Percentiles rank a stretch among this genome's conserved stretches.
Conservation (phyloP, 192 early-diverging fungal genomes). For the Coemansia erecta region DNA sequence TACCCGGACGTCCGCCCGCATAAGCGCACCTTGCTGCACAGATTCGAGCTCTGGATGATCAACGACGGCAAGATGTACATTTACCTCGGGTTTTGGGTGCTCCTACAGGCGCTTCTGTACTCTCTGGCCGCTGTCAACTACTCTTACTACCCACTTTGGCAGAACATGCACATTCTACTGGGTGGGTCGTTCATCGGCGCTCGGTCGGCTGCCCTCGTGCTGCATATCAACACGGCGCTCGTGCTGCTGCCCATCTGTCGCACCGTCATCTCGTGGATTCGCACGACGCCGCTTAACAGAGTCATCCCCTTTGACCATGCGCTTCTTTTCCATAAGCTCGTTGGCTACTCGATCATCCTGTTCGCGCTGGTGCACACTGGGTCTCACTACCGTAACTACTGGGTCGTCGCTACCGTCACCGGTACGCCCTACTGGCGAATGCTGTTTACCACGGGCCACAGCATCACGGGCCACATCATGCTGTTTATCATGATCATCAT, state of each 20-base stretch:
- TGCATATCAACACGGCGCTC: constrained; percentile 78
- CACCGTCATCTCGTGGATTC: constrained; percentile 72
- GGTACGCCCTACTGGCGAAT: constrained; percentile 48
- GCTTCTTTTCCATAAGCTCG: constrained; percentile 75
- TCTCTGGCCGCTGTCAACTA: constrained; percentile 63
- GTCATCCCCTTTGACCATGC: constrained; percentile 84
- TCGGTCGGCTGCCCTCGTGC: constrained; percentile 61
- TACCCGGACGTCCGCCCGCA: constrained; percentile 37
- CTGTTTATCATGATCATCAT: constrained; percentile 71
- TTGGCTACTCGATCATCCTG: constrained; percentile 75
- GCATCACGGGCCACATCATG: constrained; percentile 79
- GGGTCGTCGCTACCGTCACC: constrained; percentile 29
- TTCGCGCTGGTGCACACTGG: constrained; percentile 71
- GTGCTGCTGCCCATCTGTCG: constrained; percentile 81
- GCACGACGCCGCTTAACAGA: constrained; percentile 71
- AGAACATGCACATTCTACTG: constrained; percentile 47
- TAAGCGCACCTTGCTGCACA: constrained; percentile 37
- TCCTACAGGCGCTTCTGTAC: constrained; percentile 60
- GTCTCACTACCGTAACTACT: constrained; percentile 81
- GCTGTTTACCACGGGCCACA: constrained; percentile 68
- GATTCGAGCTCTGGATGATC: constrained; percentile 53
- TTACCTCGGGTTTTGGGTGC: constrained; percentile 62
- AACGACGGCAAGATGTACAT: constrained; percentile 49
- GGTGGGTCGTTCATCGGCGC: constrained; percentile 60
- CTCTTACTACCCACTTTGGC: constrained; percentile 57